These are phyloP conservation scores for Diaporthe sp. DNA, from an alignment of 2,329 filamentous ascomycete genomes.

Conservation along the genomic window DNA sequence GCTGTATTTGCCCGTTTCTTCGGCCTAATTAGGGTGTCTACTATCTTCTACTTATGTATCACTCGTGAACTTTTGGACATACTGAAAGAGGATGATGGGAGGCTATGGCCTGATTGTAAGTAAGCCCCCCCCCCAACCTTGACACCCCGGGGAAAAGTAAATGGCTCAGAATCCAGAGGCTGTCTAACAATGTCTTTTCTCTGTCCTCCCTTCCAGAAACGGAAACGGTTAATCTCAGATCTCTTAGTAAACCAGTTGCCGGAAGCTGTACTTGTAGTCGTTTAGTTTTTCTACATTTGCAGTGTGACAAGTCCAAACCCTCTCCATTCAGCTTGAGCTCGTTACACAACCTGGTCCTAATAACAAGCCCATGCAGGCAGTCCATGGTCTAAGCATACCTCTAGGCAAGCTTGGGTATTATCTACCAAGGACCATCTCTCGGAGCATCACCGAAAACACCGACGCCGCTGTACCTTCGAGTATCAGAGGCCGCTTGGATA, in stretches of 20 bases:
- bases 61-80: slow-evolving; percentile 77
- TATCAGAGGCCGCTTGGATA: slow-evolving; percentile 44
- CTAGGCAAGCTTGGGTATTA: slow-evolving; percentile 74
- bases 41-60: slow-evolving; percentile 90
- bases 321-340: neutral
- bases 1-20: slow-evolving; percentile 93
- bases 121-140: too few relatives aligned
- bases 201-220: neutral
- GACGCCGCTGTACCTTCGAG: slow-evolving; percentile 41
- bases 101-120: slow-evolving; percentile 66
- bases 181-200: neutral
- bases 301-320: slow-evolving; percentile 74
- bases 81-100: slow-evolving; percentile 65
- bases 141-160: neutral
- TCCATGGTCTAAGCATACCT: slow-evolving; percentile 86
- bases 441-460: slow-evolving; percentile 44
- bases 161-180: neutral
- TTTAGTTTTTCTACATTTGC: slow-evolving; percentile 89
- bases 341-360: neutral
- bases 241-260: slow-evolving; percentile 64
- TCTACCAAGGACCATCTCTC: slow-evolving; percentile 72
- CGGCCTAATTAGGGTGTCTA: slow-evolving; percentile 91
- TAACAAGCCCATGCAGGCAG: slow-evolving; percentile 59
- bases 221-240: neutral
- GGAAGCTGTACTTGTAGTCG: slow-evolving; percentile 76